A percentile compares a stretch with the other conserved stretches of the same genome.
Conservation (phyloP, 768 basidiomycete species). For the Hortiboletus flavorubellus region DNA sequence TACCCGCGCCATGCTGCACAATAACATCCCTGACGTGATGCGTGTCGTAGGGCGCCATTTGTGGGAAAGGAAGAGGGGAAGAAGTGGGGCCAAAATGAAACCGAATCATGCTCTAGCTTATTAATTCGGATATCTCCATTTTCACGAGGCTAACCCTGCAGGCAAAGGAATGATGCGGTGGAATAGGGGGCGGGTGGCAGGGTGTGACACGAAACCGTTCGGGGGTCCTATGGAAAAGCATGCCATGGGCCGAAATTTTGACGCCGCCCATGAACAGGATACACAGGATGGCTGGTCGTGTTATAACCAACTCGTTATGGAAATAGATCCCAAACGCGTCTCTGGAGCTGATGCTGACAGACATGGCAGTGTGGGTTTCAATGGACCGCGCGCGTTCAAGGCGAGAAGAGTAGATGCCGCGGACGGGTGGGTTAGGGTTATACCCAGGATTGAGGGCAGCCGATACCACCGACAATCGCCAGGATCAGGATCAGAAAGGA, state of each 20-base stretch:
- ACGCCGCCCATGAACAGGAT: slow-evolving; percentile 6
- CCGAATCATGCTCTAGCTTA: slow-evolving; percentile 15
- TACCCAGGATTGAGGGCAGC: slow-evolving; percentile 24
- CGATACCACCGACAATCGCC: slow-evolving; percentile 26
- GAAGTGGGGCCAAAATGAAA: not conserved
- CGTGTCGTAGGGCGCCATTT: not conserved
- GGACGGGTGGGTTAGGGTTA: slow-evolving; percentile 9
- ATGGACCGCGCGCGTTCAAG: not conserved
- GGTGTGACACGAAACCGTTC: slow-evolving; percentile 1
- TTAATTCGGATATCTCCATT: slow-evolving; percentile 22
- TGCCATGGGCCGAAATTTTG: slow-evolving; percentile 4
- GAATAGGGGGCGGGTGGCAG: slow-evolving; percentile 14
- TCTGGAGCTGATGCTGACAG: slow-evolving; percentile 1
- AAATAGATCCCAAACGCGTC: slow-evolving; percentile 1
- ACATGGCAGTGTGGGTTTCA: slow-evolving; percentile 2
- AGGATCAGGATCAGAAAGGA: slow-evolving; percentile 27
- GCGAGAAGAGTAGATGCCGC: not conserved
- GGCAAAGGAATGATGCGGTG: slow-evolving; percentile 4
- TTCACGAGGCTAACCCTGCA: slow-evolving; percentile 12
- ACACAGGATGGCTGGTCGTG: slow-evolving; percentile 18
- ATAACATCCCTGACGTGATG: not conserved
- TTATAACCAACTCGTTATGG: slow-evolving; percentile 1
- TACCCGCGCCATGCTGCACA: not conserved
- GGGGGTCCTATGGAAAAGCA: not conserved
- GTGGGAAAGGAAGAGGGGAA: not conserved